Evolutionary conservation across 495 filamentous ascomycete species (phyloP).

Genomic region (Podospora fimiseda): DNA sequence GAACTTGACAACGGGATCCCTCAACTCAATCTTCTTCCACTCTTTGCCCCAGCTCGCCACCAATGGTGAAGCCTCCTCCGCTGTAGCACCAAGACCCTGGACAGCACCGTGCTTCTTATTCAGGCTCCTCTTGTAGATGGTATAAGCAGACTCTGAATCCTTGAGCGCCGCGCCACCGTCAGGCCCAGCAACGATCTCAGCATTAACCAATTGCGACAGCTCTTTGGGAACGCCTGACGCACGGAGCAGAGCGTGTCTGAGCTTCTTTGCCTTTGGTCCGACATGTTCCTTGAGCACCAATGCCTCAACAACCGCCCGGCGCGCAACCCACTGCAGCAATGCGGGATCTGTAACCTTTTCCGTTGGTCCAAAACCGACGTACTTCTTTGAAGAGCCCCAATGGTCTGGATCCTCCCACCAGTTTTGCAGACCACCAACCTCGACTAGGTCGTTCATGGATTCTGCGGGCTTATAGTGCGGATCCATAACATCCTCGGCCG

Average conservation of each 20-base stretch:
- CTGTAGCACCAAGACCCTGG: conserved; percentile 8
- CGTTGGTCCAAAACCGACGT: conserved; percentile 33
- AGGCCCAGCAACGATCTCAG: conserved; percentile 9
- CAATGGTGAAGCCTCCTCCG: conserved; percentile 24
- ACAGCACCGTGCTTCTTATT: not conserved
- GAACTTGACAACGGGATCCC: conserved; percentile 60
- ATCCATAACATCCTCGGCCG: conserved; percentile 26
- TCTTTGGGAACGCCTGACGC: not conserved
- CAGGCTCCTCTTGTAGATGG: not conserved
- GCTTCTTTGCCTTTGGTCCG: conserved; percentile 15
- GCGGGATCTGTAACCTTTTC: conserved; percentile 33
- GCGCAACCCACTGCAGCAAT: conserved; percentile 42
- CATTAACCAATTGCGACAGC: conserved; percentile 12
- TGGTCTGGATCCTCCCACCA: conserved; percentile 46
- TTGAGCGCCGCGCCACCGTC: conserved; percentile 23
- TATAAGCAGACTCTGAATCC: conserved; percentile 11
- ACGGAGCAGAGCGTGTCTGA: conserved; percentile 7
- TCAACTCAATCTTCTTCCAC: conserved; percentile 52
- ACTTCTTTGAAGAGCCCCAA: conserved; percentile 31
- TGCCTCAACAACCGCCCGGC: conserved; percentile 57
- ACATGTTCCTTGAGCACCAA: conserved; percentile 43
- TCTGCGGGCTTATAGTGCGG: conserved; percentile 52
- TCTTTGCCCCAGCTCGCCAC: conserved; percentile 33
- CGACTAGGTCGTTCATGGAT: conserved; percentile 50
- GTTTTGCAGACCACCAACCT: conserved; percentile 46